A percentile compares a stretch with the other conserved stretches of the same genome.
Evolutionary conservation across 2,329 filamentous ascomycete genomes (phyloP).

Genomic region (Fusarium mangiferae): DNA sequence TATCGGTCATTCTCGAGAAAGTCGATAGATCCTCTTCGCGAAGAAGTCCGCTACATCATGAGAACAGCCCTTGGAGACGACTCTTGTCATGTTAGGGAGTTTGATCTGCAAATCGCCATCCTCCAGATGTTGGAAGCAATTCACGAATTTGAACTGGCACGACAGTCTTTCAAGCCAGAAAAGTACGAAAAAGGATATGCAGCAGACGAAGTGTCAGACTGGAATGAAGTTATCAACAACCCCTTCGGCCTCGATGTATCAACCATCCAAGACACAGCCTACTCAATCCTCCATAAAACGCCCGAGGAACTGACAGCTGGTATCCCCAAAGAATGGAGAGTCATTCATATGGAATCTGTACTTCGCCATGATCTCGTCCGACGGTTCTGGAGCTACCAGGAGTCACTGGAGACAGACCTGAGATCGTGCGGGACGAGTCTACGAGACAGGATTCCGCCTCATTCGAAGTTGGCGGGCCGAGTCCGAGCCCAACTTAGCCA

Average conservation of each 20-base stretch:
- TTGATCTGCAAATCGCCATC: constrained; percentile 19
- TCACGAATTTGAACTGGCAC: background rate
- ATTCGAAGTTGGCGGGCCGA: constrained; percentile 18
- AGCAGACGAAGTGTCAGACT: constrained; percentile 16
- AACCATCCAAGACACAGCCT: constrained; percentile 32
- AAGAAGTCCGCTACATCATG: constrained; percentile 24
- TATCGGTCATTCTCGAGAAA: background rate
- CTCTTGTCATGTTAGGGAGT: background rate
- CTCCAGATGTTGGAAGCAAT: constrained; percentile 33
- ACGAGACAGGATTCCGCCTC: constrained; percentile 16
- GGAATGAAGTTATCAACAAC: constrained; percentile 28
- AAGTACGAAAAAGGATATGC: constrained; percentile 17
- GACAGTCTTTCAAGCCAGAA: background rate
- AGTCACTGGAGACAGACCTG: constrained; percentile 42
- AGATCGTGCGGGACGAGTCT: background rate
- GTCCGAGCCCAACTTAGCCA: constrained; percentile 1
- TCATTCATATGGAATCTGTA: constrained; percentile 54
- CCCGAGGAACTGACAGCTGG: constrained; percentile 6
- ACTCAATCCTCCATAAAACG: constrained; percentile 12
- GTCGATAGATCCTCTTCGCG: constrained; percentile 24
- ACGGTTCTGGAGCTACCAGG: constrained; percentile 45
- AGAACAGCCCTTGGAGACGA: background rate
- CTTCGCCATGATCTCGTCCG: constrained; percentile 47
- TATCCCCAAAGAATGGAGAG: constrained; percentile 35
- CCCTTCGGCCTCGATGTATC: constrained; percentile 29